Evolutionary conservation across 345 rosid species (phyloP), one percentile per base, ranked within the genome.

Genomic region (Salix suchowensis): DNA sequence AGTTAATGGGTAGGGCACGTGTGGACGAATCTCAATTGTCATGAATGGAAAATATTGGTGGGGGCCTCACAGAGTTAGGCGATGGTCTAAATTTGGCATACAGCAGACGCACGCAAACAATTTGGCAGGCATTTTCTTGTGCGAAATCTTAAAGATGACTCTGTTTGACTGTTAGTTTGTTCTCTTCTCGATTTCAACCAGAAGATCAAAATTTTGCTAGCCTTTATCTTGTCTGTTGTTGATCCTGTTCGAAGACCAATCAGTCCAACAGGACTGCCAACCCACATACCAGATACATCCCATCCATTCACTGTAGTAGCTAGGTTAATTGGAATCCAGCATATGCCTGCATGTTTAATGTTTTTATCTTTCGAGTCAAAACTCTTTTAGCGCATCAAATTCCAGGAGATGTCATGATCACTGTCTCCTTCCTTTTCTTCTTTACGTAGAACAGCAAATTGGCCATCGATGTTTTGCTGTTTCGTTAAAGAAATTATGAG

Each of bases 161-260:
- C 37, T 44, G 5, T 72, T 80, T 80, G 83, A 80, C 80, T 48
- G 39, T 48, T 80, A 80, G 8, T 80, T 80, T 76, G 83, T 72
- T 74, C 24, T 76, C 40, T 67, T 76, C 4, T 48, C 2, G 19
- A 8, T 21, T 10, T n/a, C 23, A 58, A 36, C 13, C 0, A 14
- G 46, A 18, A 46, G 21, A 14, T 26, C 32, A 13, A 11, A 16
- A 30, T 4, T 4, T 26, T 30, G 39, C n/a, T 2, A 18, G 5
- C 30, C 39, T 32, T 46, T n/a, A 32, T 37, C 18, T 36, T 40
- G 16, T 40, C 16, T 24, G n/a, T 2, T 58, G 28, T 1, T 58
- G 28, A 58, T 58, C 6, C 39, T n/a, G 48, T 36, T 60, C 26
- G 2, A 39, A 30, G 14, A 58, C 48, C 50, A 72, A n/a, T 60